Evolutionary conservation across 495 filamentous ascomycete species (phyloP).

Genomic region (Lasiosphaeris hirsuta): DNA sequence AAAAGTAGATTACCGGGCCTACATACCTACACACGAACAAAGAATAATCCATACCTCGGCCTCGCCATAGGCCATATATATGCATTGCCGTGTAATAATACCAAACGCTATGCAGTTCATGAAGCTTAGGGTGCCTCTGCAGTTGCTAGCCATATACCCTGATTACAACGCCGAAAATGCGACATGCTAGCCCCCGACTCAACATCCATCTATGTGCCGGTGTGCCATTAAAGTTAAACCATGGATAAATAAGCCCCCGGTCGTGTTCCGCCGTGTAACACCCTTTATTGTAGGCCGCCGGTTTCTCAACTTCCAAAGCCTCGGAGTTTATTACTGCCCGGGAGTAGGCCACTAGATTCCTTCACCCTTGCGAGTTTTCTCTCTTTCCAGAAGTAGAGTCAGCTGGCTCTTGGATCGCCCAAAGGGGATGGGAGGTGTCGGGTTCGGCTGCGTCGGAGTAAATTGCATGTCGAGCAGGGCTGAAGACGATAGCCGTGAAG

Average conservation of each 20-base stretch:
- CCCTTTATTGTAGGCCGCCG: too few species aligned
- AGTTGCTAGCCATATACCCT: background rate
- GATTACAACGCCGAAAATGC: background rate
- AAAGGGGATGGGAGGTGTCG: constrained; percentile 35
- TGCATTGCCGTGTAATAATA: background rate
- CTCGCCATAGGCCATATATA: background rate
- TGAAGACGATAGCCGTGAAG: constrained; percentile 24
- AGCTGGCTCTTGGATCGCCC: constrained; percentile 51
- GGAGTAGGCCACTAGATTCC: background rate
- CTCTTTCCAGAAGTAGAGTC: constrained; percentile 44
- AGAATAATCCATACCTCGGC: too few species aligned
- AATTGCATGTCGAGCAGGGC: constrained; percentile 32
- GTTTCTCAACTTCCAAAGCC: too few species aligned
- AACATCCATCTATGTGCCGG: background rate
- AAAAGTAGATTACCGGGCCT: too few species aligned
- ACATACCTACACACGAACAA: background rate
- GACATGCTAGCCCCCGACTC: background rate
- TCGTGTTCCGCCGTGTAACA: too few species aligned
- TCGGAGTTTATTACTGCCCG: background rate
- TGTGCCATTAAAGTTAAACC: too few species aligned
- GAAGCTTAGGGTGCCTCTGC: constrained; percentile 4
- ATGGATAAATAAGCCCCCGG: too few species aligned
- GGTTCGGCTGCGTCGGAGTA: constrained; percentile 37
- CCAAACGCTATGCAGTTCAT: constrained; percentile 5
- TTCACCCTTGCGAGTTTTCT: constrained; percentile 21